Percentiles rank a stretch among this genome's conserved stretches.
phyloP scores from a whole-genome alignment of 805 yeast species.

The Saccharomycopsis babjevae region DNA sequence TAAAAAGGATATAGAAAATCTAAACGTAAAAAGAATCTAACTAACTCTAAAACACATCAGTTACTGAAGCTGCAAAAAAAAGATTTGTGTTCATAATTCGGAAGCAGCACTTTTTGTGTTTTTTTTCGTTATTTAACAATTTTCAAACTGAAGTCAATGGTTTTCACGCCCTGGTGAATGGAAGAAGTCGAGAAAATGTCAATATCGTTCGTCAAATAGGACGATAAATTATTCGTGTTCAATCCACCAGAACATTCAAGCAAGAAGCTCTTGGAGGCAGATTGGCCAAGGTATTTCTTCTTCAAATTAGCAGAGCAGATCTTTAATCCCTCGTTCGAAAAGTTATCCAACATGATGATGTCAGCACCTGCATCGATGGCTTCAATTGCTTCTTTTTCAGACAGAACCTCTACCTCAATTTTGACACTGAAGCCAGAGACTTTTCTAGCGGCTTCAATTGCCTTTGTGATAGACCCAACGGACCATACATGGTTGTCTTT shows the following conservation, averaged over 20 bases:
- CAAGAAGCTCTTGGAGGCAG: conserved; percentile 38
- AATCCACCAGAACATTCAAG: conserved; percentile 92
- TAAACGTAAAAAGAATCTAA: background rate
- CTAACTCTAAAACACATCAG: background rate
- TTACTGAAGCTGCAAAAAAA: background rate
- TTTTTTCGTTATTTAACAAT: conserved; percentile 32
- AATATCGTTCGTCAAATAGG: conserved; percentile 64
- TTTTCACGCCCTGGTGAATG: conserved; percentile 83
- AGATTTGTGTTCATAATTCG: too few relatives aligned
- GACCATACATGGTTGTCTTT: conserved; percentile 92
- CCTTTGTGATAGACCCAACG: conserved; percentile 82
- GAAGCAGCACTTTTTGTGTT: too few relatives aligned
- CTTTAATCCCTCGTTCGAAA: conserved; percentile 54
- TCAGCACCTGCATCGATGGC: conserved; percentile 95
- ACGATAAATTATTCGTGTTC: conserved; percentile 52
- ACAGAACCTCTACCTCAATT: conserved; percentile 86
- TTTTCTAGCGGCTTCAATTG: conserved; percentile 63
- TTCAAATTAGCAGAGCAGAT: conserved; percentile 57
- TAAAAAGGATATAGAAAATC: background rate
- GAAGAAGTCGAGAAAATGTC: conserved; percentile 88
- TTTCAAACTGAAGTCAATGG: conserved; percentile 79
- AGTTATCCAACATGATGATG: conserved; percentile 89
- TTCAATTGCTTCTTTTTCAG: conserved; percentile 77
- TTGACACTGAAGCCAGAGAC: conserved; percentile 86
- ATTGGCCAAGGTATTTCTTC: conserved; percentile 33